Conservation (phyloP, 805 yeast species). For the Metschnikowia cubensis region DNA sequence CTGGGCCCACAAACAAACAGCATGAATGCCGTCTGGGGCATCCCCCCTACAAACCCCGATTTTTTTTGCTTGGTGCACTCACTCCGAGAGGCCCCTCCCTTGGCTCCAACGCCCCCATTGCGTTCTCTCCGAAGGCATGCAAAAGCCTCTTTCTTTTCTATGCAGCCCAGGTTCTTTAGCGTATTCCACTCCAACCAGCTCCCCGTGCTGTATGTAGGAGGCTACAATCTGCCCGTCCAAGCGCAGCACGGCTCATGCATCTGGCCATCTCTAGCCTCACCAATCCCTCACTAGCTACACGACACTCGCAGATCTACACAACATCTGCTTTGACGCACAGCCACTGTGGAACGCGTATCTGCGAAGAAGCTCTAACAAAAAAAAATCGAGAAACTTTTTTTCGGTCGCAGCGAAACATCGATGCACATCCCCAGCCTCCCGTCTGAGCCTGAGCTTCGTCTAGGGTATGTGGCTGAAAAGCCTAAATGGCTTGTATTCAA, state of each 20-base stretch:
- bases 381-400: not conserved
- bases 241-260: not conserved
- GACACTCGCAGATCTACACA: not conserved
- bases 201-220: not conserved
- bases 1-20: not conserved
- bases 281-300: not conserved
- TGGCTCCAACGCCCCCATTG: not conserved
- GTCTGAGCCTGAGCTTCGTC: not conserved
- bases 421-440: not conserved
- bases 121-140: not conserved
- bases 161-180: not conserved
- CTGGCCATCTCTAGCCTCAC: not conserved
- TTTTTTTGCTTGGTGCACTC: not conserved
- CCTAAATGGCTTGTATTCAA: not conserved
- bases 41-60: not conserved
- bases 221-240: not conserved
- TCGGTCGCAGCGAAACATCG: not conserved
- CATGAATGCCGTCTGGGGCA: not conserved
- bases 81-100: not conserved
- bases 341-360: slow-evolving; percentile 1
- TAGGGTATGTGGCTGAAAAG: not conserved
- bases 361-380: not conserved
- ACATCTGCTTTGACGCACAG: not conserved
- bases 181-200: not conserved
- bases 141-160: not conserved